Evolutionary conservation across 345 rosid genomes (phyloP).

Genomic region (Heritiera littoralis): DNA sequence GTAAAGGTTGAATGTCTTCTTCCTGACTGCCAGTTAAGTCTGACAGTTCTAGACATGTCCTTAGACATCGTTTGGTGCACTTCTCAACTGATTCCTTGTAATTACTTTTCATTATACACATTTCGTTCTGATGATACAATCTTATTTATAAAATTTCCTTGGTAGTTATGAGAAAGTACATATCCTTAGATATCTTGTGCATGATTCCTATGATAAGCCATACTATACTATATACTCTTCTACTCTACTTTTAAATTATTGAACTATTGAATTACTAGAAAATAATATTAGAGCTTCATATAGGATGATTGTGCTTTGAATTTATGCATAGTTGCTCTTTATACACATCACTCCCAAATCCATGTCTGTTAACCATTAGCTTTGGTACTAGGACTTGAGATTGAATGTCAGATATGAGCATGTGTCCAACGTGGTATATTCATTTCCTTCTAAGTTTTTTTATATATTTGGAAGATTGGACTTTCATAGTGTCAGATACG

Average conservation of each 20-base stretch:
- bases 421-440: background rate
- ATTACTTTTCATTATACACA: background rate
- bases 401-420: background rate
- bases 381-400: too few species aligned
- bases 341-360: background rate
- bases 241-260: background rate
- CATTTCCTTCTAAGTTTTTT: too few species aligned
- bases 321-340: background rate
- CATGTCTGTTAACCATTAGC: background rate
- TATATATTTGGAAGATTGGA: too few species aligned
- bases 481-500: too few species aligned
- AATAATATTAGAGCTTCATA: background rate
- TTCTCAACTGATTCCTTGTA: background rate
- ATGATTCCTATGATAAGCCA: background rate
- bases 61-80: background rate
- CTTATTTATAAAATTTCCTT: background rate
- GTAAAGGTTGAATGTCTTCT: slow-evolving; percentile 10
- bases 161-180: background rate
- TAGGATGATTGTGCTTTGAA: background rate
- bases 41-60: background rate
- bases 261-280: background rate
- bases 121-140: background rate
- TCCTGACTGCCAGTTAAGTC: background rate
- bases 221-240: background rate
- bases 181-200: background rate